Evolutionary conservation across 164 flowering plant species (phyloP).

Genomic region (Aristolochia californica): DNA sequence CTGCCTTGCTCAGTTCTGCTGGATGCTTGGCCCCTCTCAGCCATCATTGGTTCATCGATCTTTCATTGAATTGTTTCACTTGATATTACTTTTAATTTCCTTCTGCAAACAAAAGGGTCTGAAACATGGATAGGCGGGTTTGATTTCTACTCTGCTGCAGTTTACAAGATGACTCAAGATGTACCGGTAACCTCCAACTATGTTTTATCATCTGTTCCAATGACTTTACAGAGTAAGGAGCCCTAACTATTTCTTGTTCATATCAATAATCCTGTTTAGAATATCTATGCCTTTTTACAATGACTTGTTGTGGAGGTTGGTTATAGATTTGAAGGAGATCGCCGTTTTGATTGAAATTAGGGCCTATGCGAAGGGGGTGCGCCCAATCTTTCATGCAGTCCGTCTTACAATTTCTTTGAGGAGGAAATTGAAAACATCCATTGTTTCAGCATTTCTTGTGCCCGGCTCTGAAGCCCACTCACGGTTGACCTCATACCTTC

Average conservation of each 20-base stretch:
- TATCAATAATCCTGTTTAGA: not conserved
- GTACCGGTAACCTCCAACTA: conserved; percentile 47
- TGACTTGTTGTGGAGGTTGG: not conserved
- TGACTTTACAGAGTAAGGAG: conserved; percentile 53
- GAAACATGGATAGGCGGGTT: no score
- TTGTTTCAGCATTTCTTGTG: conserved; percentile 48
- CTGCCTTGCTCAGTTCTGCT: no score
- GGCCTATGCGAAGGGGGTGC: conserved; percentile 57
- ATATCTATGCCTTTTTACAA: not conserved
- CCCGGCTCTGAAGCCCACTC: conserved; percentile 65
- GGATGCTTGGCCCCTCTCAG: no score
- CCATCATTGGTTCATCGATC: no score
- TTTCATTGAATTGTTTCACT: no score
- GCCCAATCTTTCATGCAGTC: conserved; percentile 54
- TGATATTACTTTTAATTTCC: no score
- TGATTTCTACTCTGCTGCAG: not conserved
- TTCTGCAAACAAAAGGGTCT: no score
- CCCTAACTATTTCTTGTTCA: not conserved
- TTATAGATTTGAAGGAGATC: conserved; percentile 74
- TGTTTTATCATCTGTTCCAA: conserved; percentile 27
- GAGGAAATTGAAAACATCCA: conserved; percentile 47
- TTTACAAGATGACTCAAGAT: conserved; percentile 54
- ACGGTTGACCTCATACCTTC: conserved; percentile 50
- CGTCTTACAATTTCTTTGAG: conserved; percentile 62
- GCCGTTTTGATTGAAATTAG: conserved; percentile 62